Conservation (phyloP, 2,329 filamentous ascomycete genomes). For the Curvularia eragrostidis region DNA sequence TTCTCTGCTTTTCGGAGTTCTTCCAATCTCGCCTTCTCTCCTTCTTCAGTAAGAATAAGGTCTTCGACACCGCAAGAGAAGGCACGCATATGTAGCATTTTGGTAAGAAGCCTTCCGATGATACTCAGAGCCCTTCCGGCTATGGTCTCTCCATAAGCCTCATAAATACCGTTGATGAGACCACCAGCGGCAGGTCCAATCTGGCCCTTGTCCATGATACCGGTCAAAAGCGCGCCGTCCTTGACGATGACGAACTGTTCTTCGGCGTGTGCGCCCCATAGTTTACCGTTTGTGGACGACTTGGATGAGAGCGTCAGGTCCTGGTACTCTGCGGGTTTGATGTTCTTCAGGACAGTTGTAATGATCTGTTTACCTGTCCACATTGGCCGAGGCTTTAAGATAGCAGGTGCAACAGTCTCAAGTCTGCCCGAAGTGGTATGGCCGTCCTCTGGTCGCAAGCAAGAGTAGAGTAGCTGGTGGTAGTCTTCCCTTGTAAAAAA, state of each 20-base stretch:
- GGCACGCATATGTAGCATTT: conserved; percentile 88
- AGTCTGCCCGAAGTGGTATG: conserved; percentile 86
- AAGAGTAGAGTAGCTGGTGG: conserved; percentile 91
- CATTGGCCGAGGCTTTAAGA: conserved; percentile 78
- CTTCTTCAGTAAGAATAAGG: conserved; percentile 79
- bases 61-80: conserved; percentile 99
- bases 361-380: conserved; percentile 99
- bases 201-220: conserved; percentile 95
- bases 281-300: conserved; percentile 76
- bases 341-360: conserved; percentile 90
- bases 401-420: conserved; percentile 77
- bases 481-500: conserved; percentile 90
- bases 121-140: conserved; percentile 90
- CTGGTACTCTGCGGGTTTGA: conserved; percentile 76
- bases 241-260: conserved; percentile 83
- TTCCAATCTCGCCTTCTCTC: conserved; percentile 73
- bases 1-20: conserved; percentile 70
- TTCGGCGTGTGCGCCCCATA: conserved; percentile 78
- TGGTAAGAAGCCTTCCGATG: conserved; percentile 85
- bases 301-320: conserved; percentile 81
- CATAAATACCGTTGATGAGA: conserved; percentile 89
- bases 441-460: conserved; percentile 85
- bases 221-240: conserved; percentile 84
- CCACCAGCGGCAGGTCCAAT: conserved; percentile 87
- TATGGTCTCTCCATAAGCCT: conserved; percentile 85